Evolutionary conservation across 371 early-diverging fungal species (phyloP).

Genomic region (Chytridium lagenaria): DNA sequence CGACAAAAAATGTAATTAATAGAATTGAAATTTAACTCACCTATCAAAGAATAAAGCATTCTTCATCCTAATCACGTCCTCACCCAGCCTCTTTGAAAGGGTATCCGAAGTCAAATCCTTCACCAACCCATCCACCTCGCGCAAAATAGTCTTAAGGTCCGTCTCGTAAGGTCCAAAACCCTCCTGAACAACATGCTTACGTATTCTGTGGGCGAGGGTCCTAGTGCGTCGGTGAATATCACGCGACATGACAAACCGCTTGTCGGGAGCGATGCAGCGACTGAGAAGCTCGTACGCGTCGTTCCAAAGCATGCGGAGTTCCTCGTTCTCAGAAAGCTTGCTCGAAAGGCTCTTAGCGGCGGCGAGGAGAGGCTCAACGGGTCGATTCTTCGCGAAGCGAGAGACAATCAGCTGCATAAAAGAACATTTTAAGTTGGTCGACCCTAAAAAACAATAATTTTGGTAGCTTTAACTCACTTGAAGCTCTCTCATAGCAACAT

Average conservation of each 20-base stretch:
- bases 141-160: slow-evolving; percentile 22
- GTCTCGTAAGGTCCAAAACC: slow-evolving; percentile 14
- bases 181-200: slow-evolving; percentile 21
- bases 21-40: slow-evolving; percentile 14
- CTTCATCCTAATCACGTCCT: slow-evolving; percentile 21
- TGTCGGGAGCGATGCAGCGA: slow-evolving; percentile 24
- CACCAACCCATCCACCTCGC: slow-evolving; percentile 17
- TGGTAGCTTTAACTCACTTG: slow-evolving; percentile 17
- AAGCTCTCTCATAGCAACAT: slow-evolving; percentile 25
- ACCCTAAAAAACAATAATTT: no score
- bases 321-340: slow-evolving; percentile 17
- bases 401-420: slow-evolving; percentile 30
- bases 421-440: slow-evolving; percentile 6
- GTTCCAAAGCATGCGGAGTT: slow-evolving; percentile 27
- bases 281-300: slow-evolving; percentile 30
- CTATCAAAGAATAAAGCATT: slow-evolving; percentile 31
- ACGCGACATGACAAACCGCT: slow-evolving; percentile 16
- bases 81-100: slow-evolving; percentile 26
- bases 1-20: neutral
- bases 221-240: slow-evolving; percentile 30
- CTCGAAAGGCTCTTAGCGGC: slow-evolving; percentile 18
- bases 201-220: slow-evolving; percentile 25
- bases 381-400: slow-evolving; percentile 30
- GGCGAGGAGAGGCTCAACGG: slow-evolving; percentile 34
- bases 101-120: slow-evolving; percentile 25